Conservation (phyloP, 805 yeast species). For the Kodamaea leandrae region DNA sequence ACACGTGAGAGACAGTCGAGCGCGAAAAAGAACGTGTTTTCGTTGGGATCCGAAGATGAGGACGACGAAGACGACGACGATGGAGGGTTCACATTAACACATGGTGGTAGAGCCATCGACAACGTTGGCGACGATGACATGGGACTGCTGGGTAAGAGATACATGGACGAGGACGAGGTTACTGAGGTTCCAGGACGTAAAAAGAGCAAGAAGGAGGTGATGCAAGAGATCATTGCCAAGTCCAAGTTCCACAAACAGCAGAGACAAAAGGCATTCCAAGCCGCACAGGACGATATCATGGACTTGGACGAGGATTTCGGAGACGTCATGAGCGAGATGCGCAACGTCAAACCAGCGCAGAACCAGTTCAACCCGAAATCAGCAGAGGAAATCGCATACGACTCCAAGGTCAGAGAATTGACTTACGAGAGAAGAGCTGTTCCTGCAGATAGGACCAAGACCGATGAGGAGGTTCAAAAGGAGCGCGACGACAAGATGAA, state of each 20-base stretch:
- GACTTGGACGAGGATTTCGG: conserved; percentile 74
- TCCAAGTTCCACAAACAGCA: conserved; percentile 75
- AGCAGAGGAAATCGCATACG: conserved; percentile 53
- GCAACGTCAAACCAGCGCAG: conserved; percentile 20
- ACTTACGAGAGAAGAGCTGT: conserved; percentile 72
- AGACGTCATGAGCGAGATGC: conserved; percentile 60
- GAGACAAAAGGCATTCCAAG: conserved; percentile 64
- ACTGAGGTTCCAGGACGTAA: conserved; percentile 49
- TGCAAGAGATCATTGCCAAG: conserved; percentile 82
- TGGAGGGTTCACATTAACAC: conserved; percentile 60
- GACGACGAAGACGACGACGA: conserved; percentile 49
- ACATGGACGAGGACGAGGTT: conserved; percentile 31
- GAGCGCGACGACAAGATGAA: conserved; percentile 62
- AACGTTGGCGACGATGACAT: conserved; percentile 34
- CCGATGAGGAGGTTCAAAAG: conserved; percentile 63
- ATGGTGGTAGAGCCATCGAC: conserved; percentile 68
- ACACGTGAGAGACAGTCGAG: conserved; percentile 78
- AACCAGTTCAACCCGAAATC: conserved; percentile 32
- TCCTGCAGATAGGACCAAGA: conserved; percentile 79
- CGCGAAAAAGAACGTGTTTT: conserved; percentile 48
- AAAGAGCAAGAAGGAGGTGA: conserved; percentile 79
- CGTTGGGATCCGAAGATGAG: conserved; percentile 72
- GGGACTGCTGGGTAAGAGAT: conserved; percentile 25
- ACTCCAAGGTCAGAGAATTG: conserved; percentile 62
- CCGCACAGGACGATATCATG: conserved; percentile 56